Evolutionary conservation across 805 yeast genomes (phyloP), one percentile per base, ranked within the genome.

Genomic region (Kodamaea neixiangensis): DNA sequence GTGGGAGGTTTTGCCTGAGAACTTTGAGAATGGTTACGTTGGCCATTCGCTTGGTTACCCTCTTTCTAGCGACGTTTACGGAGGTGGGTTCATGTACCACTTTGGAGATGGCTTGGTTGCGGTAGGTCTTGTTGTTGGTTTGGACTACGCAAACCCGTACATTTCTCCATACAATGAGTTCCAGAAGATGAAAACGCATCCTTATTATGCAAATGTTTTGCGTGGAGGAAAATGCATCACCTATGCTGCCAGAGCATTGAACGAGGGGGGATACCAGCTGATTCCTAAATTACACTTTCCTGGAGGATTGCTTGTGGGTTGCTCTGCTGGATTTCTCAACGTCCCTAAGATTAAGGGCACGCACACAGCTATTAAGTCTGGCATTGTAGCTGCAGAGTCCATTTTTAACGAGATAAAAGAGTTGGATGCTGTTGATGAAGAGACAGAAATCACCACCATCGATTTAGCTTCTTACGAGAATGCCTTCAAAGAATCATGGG

Each of bases 261-360:
- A 93, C 68, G 99, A 94, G 72, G 99, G 99, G 55, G 99, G 99
- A 0, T 79, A 77, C 58, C 99, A 94, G 73, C 85, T 96, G 35
- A 87, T 94, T 47, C 99, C 99, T 19, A 81, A 85, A 64, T 76
- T 94, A 49, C 75, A 85, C 57, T 94, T 94, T 80, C 98, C 98
- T 1, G 99, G 99, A 46, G 99, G 99, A 48, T 86, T 91, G 7
- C 72, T 94, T 22, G 93, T 94, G 37, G 99, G 99, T 29, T 94
- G 96, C 51, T 76, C 96, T 51, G 99, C 99, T 3, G 99, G 99
- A 1, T 93, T 94, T 68, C 81, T 94, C 82, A 94, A 94, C 65
- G 98, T 94, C 41, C 97, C 99, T 48, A 94, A 93, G 68, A 89
- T 94, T 63, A 94, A 94, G 72, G 99, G 99, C 13, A 86, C 97